These are phyloP conservation scores for Chytriomyces hyalinus DNA, from an alignment of 192 early-diverging fungal genomes.

Conservation along the genomic window DNA sequence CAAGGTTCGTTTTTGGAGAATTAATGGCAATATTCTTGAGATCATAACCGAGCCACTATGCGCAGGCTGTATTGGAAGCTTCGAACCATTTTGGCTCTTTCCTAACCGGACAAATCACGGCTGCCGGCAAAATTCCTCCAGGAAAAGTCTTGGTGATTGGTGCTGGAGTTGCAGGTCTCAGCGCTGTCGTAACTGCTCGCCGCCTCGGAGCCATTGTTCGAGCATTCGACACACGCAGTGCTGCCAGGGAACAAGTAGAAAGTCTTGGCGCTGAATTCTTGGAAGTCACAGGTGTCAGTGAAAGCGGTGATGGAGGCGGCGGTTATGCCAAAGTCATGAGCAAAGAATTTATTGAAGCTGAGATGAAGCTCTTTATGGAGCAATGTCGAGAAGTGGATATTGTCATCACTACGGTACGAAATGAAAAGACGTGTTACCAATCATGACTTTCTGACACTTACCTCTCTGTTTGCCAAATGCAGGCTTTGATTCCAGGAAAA, in stretches of 20 bases:
- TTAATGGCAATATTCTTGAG: no score
- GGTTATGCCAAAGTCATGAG: constrained; percentile 47
- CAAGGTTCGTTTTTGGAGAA: constrained; percentile 9
- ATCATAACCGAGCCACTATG: background rate
- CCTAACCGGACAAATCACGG: constrained; percentile 48
- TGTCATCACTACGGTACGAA: constrained; percentile 42
- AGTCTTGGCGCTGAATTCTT: constrained; percentile 43
- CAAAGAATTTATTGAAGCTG: constrained; percentile 41
- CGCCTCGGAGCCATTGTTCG: constrained; percentile 48
- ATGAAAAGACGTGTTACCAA: background rate
- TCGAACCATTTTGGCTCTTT: constrained; percentile 44
- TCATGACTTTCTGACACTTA: background rate
- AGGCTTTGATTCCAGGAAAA: constrained; percentile 47
- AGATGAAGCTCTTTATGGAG: constrained; percentile 38
- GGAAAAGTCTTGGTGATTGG: constrained; percentile 45
- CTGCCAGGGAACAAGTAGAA: constrained; percentile 44
- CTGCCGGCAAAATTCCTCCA: constrained; percentile 48
- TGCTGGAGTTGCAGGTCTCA: constrained; percentile 47
- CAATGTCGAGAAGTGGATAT: constrained; percentile 46
- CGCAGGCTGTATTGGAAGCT: constrained; percentile 38
- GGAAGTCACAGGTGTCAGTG: constrained; percentile 35
- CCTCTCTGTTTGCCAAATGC: background rate
- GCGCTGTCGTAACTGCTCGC: constrained; percentile 41
- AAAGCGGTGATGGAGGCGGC: constrained; percentile 39
- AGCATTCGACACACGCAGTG: constrained; percentile 43